Evolutionary conservation across 345 rosid species (phyloP).

Genomic region (Excoecaria cochinchinensis): DNA sequence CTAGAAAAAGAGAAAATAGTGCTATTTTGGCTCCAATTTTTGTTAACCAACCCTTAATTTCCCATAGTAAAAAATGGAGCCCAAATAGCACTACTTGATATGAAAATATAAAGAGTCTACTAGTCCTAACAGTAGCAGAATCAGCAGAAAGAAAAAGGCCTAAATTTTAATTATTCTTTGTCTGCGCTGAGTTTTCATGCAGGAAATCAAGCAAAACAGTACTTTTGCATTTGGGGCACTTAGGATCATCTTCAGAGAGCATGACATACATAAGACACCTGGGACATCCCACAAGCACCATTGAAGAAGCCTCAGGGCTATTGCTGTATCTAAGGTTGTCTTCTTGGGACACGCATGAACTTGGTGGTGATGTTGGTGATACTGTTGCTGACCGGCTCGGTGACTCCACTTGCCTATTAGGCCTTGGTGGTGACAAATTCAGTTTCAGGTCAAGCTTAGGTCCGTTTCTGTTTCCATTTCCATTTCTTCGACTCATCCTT

Average conservation of each 20-base stretch:
- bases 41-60: no score
- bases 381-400: conserved; percentile 62
- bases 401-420: conserved; percentile 44
- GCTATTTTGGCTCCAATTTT: conserved; percentile 53
- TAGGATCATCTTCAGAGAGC: conserved; percentile 27
- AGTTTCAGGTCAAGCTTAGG: conserved; percentile 90
- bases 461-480: conserved; percentile 21
- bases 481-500: conserved; percentile 75
- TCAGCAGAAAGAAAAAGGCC: background rate
- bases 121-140: conserved; percentile 25
- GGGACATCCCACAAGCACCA: conserved; percentile 69
- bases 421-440: conserved; percentile 81
- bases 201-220: conserved; percentile 27
- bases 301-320: conserved; percentile 92
- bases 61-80: conserved; percentile 43
- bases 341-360: conserved; percentile 86
- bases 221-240: conserved; percentile 32
- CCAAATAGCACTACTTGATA: conserved; percentile 53
- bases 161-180: conserved; percentile 34
- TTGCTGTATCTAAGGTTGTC: conserved; percentile 40
- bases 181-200: conserved; percentile 26
- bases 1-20: conserved; percentile 30
- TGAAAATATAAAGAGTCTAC: conserved; percentile 17
- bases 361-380: conserved; percentile 92
- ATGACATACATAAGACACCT: conserved; percentile 34